phyloP scores from a whole-genome alignment of 148 eudicot genomes.

The Rhododendron kiyosumense region DNA sequence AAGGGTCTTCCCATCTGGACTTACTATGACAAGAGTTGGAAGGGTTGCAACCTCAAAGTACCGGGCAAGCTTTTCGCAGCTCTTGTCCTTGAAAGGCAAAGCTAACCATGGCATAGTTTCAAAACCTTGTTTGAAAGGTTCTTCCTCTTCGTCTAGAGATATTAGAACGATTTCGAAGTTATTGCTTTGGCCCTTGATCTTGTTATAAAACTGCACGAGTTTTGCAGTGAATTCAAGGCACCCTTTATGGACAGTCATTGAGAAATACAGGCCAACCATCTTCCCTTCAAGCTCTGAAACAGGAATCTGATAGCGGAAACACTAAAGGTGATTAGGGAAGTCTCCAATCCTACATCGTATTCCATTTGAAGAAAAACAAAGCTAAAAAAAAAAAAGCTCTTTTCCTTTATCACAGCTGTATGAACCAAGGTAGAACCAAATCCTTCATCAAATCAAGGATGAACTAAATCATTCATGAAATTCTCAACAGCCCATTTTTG shows the following conservation, averaged over 20 bases:
- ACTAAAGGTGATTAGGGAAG: not conserved
- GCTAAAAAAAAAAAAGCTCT: too few relatives aligned
- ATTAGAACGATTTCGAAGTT: conserved; percentile 64
- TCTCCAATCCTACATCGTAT: not conserved
- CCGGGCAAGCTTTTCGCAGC: conserved; percentile 46
- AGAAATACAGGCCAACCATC: conserved; percentile 62
- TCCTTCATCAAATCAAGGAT: not conserved
- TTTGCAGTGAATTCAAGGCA: conserved; percentile 42
- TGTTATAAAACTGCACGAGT: conserved; percentile 41
- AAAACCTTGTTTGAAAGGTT: conserved; percentile 38
- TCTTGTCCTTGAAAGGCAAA: conserved; percentile 67
- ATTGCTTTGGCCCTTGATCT: conserved; percentile 47
- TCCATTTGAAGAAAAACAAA: not conserved
- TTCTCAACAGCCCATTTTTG: not conserved
- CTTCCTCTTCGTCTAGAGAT: conserved; percentile 67
- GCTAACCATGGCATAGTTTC: conserved; percentile 48
- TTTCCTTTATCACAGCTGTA: not conserved
- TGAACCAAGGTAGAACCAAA: not conserved
- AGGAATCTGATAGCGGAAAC: conserved; percentile 35
- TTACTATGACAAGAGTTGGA: conserved; percentile 61
- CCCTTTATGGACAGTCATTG: conserved; percentile 26
- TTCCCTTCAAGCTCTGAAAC: conserved; percentile 76
- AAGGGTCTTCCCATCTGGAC: conserved; percentile 75
- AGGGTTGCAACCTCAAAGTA: conserved; percentile 57
- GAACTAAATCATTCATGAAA: not conserved